Evolutionary conservation across 768 basidiomycete genomes (phyloP).

Genomic region (Tricholoma saponaceum): DNA sequence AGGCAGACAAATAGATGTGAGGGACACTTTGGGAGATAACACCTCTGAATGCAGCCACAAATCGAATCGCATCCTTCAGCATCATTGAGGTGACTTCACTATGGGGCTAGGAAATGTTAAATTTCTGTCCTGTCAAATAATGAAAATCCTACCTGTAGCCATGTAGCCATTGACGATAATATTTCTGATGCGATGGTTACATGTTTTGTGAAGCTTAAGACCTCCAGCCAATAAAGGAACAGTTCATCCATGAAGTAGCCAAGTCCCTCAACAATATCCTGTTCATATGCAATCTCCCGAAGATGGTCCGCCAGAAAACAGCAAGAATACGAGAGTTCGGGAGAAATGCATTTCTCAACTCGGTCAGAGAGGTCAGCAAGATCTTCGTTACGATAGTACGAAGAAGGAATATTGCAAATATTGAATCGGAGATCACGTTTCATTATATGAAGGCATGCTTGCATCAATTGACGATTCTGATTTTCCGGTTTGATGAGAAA

Average conservation of each 20-base stretch:
- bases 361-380: not conserved
- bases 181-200: not conserved
- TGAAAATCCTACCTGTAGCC: not conserved
- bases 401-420: not conserved
- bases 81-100: not conserved
- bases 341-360: not conserved
- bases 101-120: not conserved
- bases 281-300: not conserved
- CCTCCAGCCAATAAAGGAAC: conserved; percentile 30
- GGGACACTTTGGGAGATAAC: conserved; percentile 15
- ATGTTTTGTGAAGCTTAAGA: conserved; percentile 12
- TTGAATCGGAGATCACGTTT: not conserved
- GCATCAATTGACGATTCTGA: conserved; percentile 17
- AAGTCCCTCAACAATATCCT: not conserved
- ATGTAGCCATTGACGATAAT: not conserved
- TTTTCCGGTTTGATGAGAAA: conserved; percentile 13
- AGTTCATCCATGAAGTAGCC: not conserved
- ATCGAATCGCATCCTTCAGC: conserved; percentile 6
- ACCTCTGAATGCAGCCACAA: conserved; percentile 12
- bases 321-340: not conserved
- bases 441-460: not conserved
- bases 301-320: not conserved
- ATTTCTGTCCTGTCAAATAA: no score
- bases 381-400: not conserved
- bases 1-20: conserved; percentile 22